Conservation (phyloP, 2,329 filamentous ascomycete genomes). For the Monosporascus sp. region DNA sequence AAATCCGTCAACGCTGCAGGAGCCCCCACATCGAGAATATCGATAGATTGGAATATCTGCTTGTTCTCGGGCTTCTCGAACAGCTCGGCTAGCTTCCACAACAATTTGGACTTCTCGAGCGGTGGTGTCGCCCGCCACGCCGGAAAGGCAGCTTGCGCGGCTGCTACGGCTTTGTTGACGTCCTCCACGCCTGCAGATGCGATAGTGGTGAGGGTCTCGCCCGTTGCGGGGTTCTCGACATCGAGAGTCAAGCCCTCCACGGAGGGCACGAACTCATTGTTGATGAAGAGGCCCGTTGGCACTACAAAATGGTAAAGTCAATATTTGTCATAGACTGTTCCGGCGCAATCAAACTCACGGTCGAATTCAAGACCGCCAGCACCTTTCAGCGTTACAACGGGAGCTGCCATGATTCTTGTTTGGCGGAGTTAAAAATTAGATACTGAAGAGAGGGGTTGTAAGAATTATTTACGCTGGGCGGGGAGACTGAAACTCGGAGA, state of each 20-base stretch:
- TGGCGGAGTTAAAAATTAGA: too few relatives aligned
- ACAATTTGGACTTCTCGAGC: constrained; percentile 61
- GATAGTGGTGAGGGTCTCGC: not conserved
- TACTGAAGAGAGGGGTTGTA: too few relatives aligned
- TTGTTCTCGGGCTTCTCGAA: constrained; percentile 53
- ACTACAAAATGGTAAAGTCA: not conserved
- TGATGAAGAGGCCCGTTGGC: constrained; percentile 48
- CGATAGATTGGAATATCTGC: constrained; percentile 44
- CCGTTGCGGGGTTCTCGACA: constrained; percentile 1
- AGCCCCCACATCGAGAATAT: constrained; percentile 81
- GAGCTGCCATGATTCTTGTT: not conserved
- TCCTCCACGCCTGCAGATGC: not conserved
- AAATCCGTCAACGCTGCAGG: constrained; percentile 61
- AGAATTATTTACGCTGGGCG: too few relatives aligned
- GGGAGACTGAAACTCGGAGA: too few relatives aligned
- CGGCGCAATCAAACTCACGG: not conserved
- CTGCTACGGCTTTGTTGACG: constrained; percentile 5
- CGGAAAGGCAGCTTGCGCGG: constrained; percentile 38
- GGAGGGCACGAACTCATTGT: constrained; percentile 6
- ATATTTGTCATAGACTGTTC: not conserved
- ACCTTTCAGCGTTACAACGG: not conserved
- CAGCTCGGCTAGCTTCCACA: constrained; percentile 66
- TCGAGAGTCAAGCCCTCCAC: not conserved
- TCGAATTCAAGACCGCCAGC: not conserved
- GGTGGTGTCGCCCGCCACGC: constrained; percentile 64